Conservation (phyloP, 2,329 filamentous ascomycete species). For the Colletotrichum sp. region DNA sequence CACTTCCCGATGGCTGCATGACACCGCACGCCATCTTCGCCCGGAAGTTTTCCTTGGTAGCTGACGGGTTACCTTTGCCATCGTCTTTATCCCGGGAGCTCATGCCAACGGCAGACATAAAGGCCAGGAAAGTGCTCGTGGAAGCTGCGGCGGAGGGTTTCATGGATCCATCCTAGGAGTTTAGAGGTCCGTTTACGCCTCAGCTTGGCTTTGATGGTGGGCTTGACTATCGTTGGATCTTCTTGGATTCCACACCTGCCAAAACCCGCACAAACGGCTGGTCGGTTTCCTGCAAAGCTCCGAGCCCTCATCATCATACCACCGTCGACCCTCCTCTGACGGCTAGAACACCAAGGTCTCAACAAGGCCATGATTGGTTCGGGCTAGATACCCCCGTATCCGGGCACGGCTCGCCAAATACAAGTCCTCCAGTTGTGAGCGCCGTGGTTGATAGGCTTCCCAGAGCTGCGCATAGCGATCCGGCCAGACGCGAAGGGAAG, state of each 20-base stretch:
- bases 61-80: constrained; percentile 34
- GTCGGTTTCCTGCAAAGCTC: neutral
- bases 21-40: constrained; percentile 50
- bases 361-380: constrained; percentile 14
- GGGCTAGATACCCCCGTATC: constrained; percentile 1
- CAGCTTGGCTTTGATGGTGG: constrained; percentile 50
- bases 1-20: constrained; percentile 37
- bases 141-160: constrained; percentile 30
- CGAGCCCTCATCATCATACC: neutral
- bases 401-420: neutral
- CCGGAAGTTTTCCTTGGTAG: constrained; percentile 43
- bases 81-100: constrained; percentile 33
- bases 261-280: neutral
- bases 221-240: constrained; percentile 42
- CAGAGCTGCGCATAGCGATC: neutral
- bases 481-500: neutral
- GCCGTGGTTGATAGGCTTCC: neutral
- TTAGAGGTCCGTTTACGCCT: constrained; percentile 47
- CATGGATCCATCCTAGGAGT: constrained; percentile 32
- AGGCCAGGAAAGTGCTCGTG: constrained; percentile 38
- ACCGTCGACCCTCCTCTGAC: neutral
- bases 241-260: neutral
- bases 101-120: constrained; percentile 46
- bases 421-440: neutral
- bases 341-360: neutral